These are phyloP conservation scores for Talaromyces sp. DNA, from an alignment of 2,329 filamentous ascomycete species.

Conservation along the genomic window DNA sequence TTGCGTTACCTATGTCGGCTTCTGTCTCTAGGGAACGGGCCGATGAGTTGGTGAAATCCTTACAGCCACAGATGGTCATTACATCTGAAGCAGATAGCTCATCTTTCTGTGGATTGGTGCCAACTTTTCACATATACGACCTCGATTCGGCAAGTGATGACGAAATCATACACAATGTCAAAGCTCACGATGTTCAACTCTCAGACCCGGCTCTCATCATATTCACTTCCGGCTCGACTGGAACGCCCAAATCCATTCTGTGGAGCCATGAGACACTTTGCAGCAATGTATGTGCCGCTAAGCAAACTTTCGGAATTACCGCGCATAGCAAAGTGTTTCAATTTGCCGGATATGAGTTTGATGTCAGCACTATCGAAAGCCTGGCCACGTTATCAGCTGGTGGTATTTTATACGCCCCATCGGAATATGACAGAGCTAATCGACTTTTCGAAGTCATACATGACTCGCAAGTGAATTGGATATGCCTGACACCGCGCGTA, in stretches of 20 bases:
- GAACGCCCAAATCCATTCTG: slow-evolving; percentile 20
- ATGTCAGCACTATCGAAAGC: slow-evolving; percentile 34
- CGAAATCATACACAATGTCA: background rate
- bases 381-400: slow-evolving; percentile 40
- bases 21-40: slow-evolving; percentile 1
- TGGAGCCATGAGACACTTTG: slow-evolving; percentile 23
- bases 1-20: slow-evolving; percentile 12
- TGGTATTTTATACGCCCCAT: slow-evolving; percentile 44
- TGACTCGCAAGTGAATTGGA: slow-evolving; percentile 39
- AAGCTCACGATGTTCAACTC: background rate
- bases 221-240: slow-evolving; percentile 24
- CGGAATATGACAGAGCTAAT: slow-evolving; percentile 41
- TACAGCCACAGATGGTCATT: slow-evolving; percentile 10
- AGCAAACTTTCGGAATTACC: slow-evolving; percentile 16
- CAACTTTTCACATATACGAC: background rate
- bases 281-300: slow-evolving; percentile 11
- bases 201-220: slow-evolving; percentile 10
- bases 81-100: background rate
- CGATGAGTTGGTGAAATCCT: slow-evolving; percentile 2
- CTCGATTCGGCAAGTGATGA: background rate
- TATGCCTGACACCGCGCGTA: slow-evolving; percentile 56
- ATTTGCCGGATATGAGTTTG: slow-evolving; percentile 41
- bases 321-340: slow-evolving; percentile 26
- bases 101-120: background rate
- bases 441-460: slow-evolving; percentile 25